Evolutionary conservation across 2,329 filamentous ascomycete genomes (phyloP).

Genomic region (Emericellopsis cladophorae): DNA sequence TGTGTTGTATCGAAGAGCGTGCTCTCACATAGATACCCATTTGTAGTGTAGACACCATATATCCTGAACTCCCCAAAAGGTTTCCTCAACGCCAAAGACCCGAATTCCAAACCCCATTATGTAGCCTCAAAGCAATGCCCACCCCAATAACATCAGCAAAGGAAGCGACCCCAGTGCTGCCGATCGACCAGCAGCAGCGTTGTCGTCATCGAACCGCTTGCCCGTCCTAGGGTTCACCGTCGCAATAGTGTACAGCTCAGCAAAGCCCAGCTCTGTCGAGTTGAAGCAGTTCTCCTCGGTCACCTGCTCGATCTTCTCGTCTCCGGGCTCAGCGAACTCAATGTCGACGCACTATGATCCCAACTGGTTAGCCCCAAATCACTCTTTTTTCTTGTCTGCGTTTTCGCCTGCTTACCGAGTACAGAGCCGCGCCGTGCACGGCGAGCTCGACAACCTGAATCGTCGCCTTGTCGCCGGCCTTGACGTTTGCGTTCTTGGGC

Average conservation of each 20-base stretch:
- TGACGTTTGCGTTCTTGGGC: conserved; percentile 56
- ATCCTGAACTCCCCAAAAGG: too few species aligned
- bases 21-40: too few species aligned
- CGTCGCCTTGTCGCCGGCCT: conserved; percentile 76
- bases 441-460: conserved; percentile 81
- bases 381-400: background rate
- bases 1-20: too few species aligned
- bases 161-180: conserved; percentile 21
- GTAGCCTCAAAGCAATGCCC: conserved; percentile 20
- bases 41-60: too few species aligned
- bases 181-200: conserved; percentile 1
- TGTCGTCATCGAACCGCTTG: conserved; percentile 1
- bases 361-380: conserved; percentile 1
- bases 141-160: conserved; percentile 25
- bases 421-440: conserved; percentile 71
- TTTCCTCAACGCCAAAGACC: too few species aligned
- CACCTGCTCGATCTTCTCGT: conserved; percentile 54
- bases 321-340: conserved; percentile 69
- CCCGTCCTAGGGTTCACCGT: conserved; percentile 12
- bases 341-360: conserved; percentile 75
- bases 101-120: too few species aligned
- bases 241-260: conserved; percentile 60
- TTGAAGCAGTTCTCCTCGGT: conserved; percentile 84
- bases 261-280: conserved; percentile 63
- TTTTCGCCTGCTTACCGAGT: conserved; percentile 49